These are phyloP conservation scores for Zoysia japonica DNA, from an alignment of 176 grass and related monocot species.

Conservation along the genomic window DNA sequence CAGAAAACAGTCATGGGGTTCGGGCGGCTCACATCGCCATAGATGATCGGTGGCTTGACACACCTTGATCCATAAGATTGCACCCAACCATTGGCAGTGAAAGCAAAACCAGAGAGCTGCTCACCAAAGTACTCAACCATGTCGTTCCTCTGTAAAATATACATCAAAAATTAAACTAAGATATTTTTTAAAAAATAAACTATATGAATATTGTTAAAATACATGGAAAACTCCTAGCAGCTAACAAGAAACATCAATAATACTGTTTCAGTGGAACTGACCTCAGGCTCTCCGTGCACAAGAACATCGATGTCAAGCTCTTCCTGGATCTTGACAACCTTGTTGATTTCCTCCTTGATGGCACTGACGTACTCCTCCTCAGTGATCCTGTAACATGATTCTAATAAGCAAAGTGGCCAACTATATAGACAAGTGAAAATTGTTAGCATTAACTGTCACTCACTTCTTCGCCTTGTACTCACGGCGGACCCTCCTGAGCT, in stretches of 20 bases:
- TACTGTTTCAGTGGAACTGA: conserved; percentile 21
- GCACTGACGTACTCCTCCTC: conserved; percentile 77
- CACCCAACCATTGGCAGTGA: conserved; percentile 93
- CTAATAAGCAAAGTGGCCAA: conserved; percentile 23
- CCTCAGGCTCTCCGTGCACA: conserved; percentile 93
- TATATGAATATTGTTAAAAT: not conserved
- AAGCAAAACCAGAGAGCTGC: conserved; percentile 88
- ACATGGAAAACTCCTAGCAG: not conserved
- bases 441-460: conserved; percentile 4
- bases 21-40: conserved; percentile 90
- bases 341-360: conserved; percentile 94
- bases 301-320: conserved; percentile 94
- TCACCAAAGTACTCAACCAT: conserved; percentile 99
- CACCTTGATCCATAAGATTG: conserved; percentile 92
- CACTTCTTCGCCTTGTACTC: conserved; percentile 97
- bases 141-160: conserved; percentile 75
- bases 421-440: conserved; percentile 2
- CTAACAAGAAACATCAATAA: conserved; percentile 1
- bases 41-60: conserved; percentile 97
- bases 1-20: conserved; percentile 94
- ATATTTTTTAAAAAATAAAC: not conserved
- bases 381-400: conserved; percentile 57
- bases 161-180: not conserved
- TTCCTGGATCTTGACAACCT: conserved; percentile 93
- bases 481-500: conserved; percentile 85